These are phyloP conservation scores for Aphanomyces stellatus DNA, from an alignment of 352 stramenopile genomes.

Conservation along the genomic window DNA sequence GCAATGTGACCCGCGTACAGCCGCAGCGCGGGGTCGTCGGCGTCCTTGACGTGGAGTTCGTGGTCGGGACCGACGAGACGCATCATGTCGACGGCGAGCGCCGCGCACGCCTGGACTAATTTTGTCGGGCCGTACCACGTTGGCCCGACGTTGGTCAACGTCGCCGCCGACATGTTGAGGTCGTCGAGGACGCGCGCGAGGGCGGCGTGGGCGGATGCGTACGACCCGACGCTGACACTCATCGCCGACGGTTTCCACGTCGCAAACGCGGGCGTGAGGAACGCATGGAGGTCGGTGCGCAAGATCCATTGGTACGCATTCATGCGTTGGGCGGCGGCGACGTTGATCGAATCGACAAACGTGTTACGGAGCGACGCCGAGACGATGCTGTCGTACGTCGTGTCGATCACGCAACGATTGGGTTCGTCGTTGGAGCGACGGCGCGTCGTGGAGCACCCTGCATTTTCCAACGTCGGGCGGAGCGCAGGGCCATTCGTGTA, in stretches of 20 bases:
- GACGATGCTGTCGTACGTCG: background rate
- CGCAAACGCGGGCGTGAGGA: background rate
- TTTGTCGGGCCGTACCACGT: slow-evolving; percentile 12
- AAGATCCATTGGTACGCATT: slow-evolving; percentile 1
- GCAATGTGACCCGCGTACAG: background rate
- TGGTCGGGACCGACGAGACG: background rate
- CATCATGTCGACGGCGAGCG: background rate
- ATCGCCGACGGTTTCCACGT: background rate
- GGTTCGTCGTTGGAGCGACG: background rate
- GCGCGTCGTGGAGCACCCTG: background rate
- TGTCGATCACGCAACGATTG: slow-evolving; percentile 3
- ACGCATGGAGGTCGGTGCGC: background rate
- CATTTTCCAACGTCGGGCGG: background rate
- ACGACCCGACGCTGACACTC: background rate
- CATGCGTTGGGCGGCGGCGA: background rate
- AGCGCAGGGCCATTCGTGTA: background rate
- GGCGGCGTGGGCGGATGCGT: background rate
- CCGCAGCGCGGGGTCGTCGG: background rate
- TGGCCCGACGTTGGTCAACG: background rate
- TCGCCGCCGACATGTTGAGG: slow-evolving; percentile 4
- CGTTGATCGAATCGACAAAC: slow-evolving; percentile 1
- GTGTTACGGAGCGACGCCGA: background rate
- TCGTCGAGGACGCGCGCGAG: background rate
- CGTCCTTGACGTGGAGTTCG: background rate
- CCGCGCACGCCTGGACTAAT: background rate